A percentile compares a stretch with the other conserved stretches of the same genome.
Conservation (phyloP, 352 stramenopile species). For the Pythium dissimile region DNA sequence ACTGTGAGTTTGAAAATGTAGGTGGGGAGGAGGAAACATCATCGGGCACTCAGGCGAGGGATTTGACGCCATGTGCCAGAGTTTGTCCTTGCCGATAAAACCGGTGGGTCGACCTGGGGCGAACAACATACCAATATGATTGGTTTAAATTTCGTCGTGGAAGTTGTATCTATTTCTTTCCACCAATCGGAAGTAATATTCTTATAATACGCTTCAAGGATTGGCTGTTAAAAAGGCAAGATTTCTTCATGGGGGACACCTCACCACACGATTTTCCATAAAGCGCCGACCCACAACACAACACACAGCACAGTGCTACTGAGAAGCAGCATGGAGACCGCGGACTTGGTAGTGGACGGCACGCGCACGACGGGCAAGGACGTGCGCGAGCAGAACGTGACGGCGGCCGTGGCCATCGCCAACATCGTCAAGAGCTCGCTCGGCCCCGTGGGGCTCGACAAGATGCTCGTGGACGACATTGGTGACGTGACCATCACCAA, state of each 20-base stretch:
- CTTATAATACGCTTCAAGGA: neutral
- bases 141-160: conserved; percentile 4
- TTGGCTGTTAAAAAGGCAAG: conserved; percentile 8
- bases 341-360: conserved; percentile 88
- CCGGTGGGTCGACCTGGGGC: no score
- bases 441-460: conserved; percentile 98
- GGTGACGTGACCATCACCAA: conserved; percentile 99
- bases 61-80: no score
- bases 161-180: conserved; percentile 23
- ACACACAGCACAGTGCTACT: neutral
- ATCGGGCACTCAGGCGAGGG: conserved; percentile 4
- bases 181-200: neutral
- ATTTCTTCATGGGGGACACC: conserved; percentile 9
- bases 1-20: neutral
- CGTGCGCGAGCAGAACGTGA: conserved; percentile 95
- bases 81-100: neutral
- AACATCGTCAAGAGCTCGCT: conserved; percentile 99
- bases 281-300: conserved; percentile 12
- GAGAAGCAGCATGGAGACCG: conserved; percentile 44
- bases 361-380: conserved; percentile 91
- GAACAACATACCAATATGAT: no score
- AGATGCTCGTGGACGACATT: conserved; percentile 98
- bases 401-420: conserved; percentile 96
- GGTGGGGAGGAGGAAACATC: neutral
- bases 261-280: conserved; percentile 51